Evolutionary conservation across 345 rosid species (phyloP).

Genomic region (Excoecaria agallocha): DNA sequence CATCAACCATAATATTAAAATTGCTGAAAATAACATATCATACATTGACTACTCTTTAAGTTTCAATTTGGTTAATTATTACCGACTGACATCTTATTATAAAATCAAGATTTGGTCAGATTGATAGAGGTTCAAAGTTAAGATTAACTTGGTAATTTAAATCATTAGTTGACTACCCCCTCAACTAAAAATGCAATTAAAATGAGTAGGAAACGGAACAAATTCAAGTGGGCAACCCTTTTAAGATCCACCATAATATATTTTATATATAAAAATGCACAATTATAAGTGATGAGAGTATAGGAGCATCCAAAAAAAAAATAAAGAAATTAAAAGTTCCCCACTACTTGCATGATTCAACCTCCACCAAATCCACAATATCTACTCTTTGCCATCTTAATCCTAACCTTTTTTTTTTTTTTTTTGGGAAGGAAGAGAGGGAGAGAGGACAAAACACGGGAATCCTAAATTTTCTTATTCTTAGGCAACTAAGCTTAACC

Average conservation of each 20-base stretch:
- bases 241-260: conserved; percentile 37
- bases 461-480: conserved; percentile 27
- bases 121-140: no score
- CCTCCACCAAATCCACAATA: conserved; percentile 48
- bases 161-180: conserved; percentile 21
- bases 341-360: conserved; percentile 46
- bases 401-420: not conserved
- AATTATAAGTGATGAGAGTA: conserved; percentile 14
- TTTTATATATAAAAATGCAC: conserved; percentile 3
- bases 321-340: not conserved
- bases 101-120: no score
- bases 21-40: no score
- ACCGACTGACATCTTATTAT: no score
- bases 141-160: not conserved
- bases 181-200: not conserved
- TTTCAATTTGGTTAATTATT: no score
- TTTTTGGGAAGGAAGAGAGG: not conserved
- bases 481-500: conserved; percentile 19
- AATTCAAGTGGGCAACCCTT: conserved; percentile 26
- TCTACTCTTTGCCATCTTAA: conserved; percentile 8
- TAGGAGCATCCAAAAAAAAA: conserved; percentile 11
- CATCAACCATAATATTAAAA: no score
- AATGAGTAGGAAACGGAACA: conserved; percentile 31
- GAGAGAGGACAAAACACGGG: conserved; percentile 27
- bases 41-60: no score